Base-by-base conservation (phyloP, 768 basidiomycete genomes). In the Leccinum subgranulosum region DNA sequence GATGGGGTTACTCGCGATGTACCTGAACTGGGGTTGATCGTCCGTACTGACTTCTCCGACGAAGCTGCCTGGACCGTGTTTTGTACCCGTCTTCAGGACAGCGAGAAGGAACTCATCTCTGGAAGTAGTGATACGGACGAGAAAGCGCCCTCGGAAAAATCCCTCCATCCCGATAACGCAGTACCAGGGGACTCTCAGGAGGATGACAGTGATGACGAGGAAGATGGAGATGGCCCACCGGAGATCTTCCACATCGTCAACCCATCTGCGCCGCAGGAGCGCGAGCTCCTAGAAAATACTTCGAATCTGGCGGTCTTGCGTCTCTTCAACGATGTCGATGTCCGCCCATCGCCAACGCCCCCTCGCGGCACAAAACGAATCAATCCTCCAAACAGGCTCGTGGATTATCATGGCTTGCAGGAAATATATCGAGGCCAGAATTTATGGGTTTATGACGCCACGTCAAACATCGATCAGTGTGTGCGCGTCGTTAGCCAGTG, bases 31-130 rank as follows among this genome's bases (percentile, higher is more conserved):
- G 88, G 88, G 14, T 64, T 91, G 57, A 66, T 92, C 48, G 66
- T 92, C n/a, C 84, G 90, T 39, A 86, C 89, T 10, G 88, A 92
- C 64, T 91, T 80, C 67, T 77, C 83, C 9, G 72, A 88, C 66
- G 86, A 90, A 33, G 73, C 75, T 7, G 82, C 88, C 1, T 92
- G 90, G 90, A 65, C 73, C 12, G 59, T 69, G 0, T 89, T 91
- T 69, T 72, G 69, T 55, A 60, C 66, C 5, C 76, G 76, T 56
- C 73, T 92, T 11, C 75, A 76, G 49, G 77, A 75, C 7, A 79
- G 79, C 11, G 88, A 90, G 64, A 78, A 76, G 55, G 88, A 89
- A 27, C 75, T 87, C 17, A 57, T 76, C 33, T 59, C 57, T 36
- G 17, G 52, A 34, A 51, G 55, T 21, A 69, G 64, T 51, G 72